Conservation (phyloP, 2,329 filamentous ascomycete genomes). For the Xylaria sp. region DNA sequence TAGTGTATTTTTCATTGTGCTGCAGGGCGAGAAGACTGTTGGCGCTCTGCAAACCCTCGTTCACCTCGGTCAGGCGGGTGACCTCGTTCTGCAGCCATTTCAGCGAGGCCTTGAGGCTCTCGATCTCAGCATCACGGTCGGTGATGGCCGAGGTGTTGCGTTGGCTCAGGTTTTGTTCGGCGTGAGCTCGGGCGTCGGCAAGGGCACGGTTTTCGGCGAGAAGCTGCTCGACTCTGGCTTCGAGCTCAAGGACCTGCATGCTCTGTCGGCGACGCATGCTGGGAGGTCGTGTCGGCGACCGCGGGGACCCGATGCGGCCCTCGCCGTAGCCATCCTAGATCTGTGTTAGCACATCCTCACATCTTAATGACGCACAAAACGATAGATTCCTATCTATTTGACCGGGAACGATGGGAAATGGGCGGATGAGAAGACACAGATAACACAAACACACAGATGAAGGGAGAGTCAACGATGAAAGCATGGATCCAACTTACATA, state of each 20-base stretch:
- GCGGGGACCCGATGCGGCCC: constrained; percentile 84
- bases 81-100: constrained; percentile 86
- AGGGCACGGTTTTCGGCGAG: constrained; percentile 85
- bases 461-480: neutral
- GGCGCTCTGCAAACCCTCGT: constrained; percentile 79
- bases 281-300: constrained; percentile 91
- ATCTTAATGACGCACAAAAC: neutral
- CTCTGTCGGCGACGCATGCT: constrained; percentile 97
- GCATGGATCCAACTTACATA: constrained; percentile 76
- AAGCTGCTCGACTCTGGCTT: constrained; percentile 84
- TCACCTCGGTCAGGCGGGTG: constrained; percentile 80
- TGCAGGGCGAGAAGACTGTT: constrained; percentile 80
- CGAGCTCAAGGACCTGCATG: constrained; percentile 95
- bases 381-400: constrained; percentile 6
- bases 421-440: neutral
- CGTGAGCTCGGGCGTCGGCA: constrained; percentile 73
- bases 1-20: constrained; percentile 75
- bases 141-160: constrained; percentile 75
- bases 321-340: constrained; percentile 91
- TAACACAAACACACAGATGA: neutral
- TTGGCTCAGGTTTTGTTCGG: constrained; percentile 73
- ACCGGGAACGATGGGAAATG: neutral
- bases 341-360: constrained; percentile 23
- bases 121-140: constrained; percentile 88
- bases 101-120: constrained; percentile 80